These are phyloP conservation scores for Aspergillus terreus DNA, from an alignment of 2,329 filamentous ascomycete species.

Conservation along the genomic window DNA sequence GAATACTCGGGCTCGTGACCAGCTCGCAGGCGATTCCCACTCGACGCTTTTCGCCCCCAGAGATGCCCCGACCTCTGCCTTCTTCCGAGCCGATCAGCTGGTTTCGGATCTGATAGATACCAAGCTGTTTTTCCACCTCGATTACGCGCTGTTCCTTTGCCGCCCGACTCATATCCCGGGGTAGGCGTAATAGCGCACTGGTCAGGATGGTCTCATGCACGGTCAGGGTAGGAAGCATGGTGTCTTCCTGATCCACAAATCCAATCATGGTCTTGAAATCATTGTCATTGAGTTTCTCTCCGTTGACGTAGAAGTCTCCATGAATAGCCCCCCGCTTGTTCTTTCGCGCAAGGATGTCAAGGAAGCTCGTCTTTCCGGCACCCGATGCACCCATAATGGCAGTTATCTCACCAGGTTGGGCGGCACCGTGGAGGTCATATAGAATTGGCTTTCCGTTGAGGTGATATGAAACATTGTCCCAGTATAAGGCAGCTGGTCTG, in stretches of 20 bases:
- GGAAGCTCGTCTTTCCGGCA: constrained; percentile 93
- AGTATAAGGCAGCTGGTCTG: constrained; percentile 83
- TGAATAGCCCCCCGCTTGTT: constrained; percentile 80
- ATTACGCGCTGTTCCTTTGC: constrained; percentile 89
- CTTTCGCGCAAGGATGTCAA: constrained; percentile 93
- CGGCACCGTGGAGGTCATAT: constrained; percentile 72
- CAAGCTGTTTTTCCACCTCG: constrained; percentile 93
- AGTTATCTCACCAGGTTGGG: constrained; percentile 91
- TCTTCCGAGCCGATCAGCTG: constrained; percentile 96
- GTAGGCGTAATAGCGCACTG: constrained; percentile 87
- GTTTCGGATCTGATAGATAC: constrained; percentile 89
- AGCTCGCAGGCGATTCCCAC: constrained; percentile 97
- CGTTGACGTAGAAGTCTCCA: constrained; percentile 89
- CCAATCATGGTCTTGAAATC: constrained; percentile 92
- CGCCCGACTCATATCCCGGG: constrained; percentile 78
- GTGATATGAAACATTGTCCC: constrained; percentile 80
- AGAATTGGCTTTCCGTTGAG: constrained; percentile 88
- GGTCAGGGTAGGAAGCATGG: constrained; percentile 90
- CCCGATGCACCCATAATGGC: constrained; percentile 98
- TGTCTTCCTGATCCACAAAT: constrained; percentile 97
- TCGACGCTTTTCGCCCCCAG: constrained; percentile 91
- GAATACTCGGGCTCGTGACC: constrained; percentile 92
- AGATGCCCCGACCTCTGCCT: constrained; percentile 89
- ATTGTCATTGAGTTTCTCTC: constrained; percentile 76
- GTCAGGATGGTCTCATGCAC: constrained; percentile 97